Percentiles rank a stretch among this genome's conserved stretches.
These are phyloP conservation scores for Chenopodium quinoa DNA, from an alignment of 148 eudicot species.

Conservation along the genomic window DNA sequence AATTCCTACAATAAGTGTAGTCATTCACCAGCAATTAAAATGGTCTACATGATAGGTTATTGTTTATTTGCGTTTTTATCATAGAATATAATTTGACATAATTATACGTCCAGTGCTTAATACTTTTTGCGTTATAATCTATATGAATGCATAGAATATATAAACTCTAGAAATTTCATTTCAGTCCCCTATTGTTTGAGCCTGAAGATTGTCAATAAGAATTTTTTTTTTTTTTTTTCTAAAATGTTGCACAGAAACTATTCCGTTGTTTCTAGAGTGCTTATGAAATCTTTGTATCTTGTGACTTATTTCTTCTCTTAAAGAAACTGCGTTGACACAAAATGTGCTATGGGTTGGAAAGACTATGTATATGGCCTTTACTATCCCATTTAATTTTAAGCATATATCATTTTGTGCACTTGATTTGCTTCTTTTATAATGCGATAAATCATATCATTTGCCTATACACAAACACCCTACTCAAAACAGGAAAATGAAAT, in stretches of 20 bases:
- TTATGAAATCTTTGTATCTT: neutral
- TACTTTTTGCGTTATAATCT: neutral
- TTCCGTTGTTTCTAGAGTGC: neutral
- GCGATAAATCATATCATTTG: neutral
- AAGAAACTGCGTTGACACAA: neutral
- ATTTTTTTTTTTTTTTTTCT: neutral
- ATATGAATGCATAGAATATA: neutral
- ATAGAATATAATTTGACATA: neutral
- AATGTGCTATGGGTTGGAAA: neutral
- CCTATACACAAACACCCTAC: too few relatives aligned
- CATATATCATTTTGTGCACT: neutral
- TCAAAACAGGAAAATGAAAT: neutral
- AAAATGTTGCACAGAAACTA: neutral
- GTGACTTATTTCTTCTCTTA: neutral
- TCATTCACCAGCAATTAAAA: too few relatives aligned
- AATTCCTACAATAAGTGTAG: neutral
- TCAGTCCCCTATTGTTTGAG: neutral
- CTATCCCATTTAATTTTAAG: neutral
- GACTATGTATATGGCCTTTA: neutral
- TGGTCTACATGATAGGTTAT: neutral
- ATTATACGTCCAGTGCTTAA: neutral
- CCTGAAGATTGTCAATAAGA: neutral
- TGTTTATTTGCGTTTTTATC: neutral
- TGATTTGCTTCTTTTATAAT: neutral
- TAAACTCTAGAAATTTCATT: neutral